These are phyloP conservation scores for Melampsora larici-populina DNA, from an alignment of 1,284 basidiomycete genomes.

Conservation along the genomic window DNA sequence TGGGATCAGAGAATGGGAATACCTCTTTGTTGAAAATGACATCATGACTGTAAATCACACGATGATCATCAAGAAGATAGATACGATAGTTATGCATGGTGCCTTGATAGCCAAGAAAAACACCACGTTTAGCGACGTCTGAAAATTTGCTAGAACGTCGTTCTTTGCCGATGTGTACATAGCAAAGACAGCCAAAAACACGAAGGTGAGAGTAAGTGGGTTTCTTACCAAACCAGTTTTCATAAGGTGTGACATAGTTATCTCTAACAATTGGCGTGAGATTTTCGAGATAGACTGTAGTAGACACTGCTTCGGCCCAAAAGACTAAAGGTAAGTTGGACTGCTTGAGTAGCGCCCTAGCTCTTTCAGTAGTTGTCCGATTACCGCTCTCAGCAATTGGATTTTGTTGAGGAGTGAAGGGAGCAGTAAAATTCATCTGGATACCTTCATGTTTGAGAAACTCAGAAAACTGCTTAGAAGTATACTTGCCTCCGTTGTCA, in stretches of 20 bases:
- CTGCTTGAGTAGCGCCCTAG: neutral
- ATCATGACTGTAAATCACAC: too few species aligned
- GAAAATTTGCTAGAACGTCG: too few species aligned
- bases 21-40: too few species aligned
- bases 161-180: too few species aligned
- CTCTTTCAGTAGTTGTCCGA: neutral
- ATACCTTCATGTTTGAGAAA: neutral
- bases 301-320: conserved; percentile 5
- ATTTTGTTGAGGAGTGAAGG: conserved; percentile 29
- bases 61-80: too few species aligned
- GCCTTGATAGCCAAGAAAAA: too few species aligned
- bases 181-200: conserved; percentile 24
- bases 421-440: neutral
- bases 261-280: neutral
- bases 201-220: neutral
- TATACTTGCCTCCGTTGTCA: conserved; percentile 22
- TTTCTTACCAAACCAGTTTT: neutral
- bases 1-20: too few species aligned
- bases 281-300: conserved; percentile 9
- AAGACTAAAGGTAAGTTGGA: neutral
- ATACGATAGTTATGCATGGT: too few species aligned
- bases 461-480: neutral
- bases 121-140: too few species aligned
- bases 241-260: conserved; percentile 1
- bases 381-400: conserved; percentile 19